Evolutionary conservation across 2,329 filamentous ascomycete species (phyloP).

Genomic region (Botrytis tulipae): DNA sequence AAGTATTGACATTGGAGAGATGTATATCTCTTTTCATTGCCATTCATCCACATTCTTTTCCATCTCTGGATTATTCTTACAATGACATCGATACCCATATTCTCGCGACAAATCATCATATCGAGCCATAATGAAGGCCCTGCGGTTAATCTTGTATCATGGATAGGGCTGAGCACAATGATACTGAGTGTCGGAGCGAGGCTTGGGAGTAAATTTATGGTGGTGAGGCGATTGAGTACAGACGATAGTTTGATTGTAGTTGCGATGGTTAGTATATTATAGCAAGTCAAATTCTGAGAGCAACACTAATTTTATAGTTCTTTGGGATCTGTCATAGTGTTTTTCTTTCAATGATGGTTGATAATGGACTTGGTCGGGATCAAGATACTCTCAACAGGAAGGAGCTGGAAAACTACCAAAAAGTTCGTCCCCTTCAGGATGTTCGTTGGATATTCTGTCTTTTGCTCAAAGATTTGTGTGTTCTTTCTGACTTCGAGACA

Average conservation of each 20-base stretch:
- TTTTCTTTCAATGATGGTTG: slow-evolving; percentile 25
- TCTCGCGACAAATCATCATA: slow-evolving; percentile 36
- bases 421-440: slow-evolving; percentile 20
- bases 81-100: slow-evolving; percentile 4
- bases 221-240: slow-evolving; percentile 22
- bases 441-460: no score
- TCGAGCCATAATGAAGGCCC: slow-evolving; percentile 43
- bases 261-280: slow-evolving; percentile 27
- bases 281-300: neutral
- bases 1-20: neutral
- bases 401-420: slow-evolving; percentile 25
- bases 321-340: slow-evolving; percentile 21
- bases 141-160: slow-evolving; percentile 41
- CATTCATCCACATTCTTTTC: neutral
- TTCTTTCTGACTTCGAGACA: slow-evolving; percentile 18
- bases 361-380: slow-evolving; percentile 26
- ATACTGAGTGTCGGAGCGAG: slow-evolving; percentile 41
- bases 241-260: slow-evolving; percentile 27
- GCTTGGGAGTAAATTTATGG: slow-evolving; percentile 33
- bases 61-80: slow-evolving; percentile 7
- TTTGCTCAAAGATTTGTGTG: neutral
- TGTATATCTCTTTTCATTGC: slow-evolving; percentile 15
- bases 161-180: slow-evolving; percentile 41
- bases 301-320: neutral
- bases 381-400: slow-evolving; percentile 22